Evolutionary conservation across 1,284 basidiomycete species (phyloP).

Genomic region (Tilletia caries): DNA sequence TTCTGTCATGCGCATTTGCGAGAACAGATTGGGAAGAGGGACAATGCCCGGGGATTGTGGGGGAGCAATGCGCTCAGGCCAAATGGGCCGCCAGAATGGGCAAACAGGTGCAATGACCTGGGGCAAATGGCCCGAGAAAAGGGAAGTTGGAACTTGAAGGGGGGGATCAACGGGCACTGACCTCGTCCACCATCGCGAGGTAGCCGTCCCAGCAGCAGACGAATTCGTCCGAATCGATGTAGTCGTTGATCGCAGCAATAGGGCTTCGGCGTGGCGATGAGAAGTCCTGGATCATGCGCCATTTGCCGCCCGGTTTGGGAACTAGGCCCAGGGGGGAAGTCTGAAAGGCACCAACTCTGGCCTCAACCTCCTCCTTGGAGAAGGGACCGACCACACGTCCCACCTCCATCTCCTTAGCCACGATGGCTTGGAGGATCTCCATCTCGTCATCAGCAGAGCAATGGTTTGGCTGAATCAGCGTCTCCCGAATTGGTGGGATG

Average conservation of each 20-base stretch:
- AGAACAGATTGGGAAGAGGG: no score
- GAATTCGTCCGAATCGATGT: conserved; percentile 2
- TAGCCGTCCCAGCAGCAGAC: neutral
- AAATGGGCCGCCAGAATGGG: no score
- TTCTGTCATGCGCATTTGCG: no score
- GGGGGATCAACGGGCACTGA: no score
- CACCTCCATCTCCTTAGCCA: neutral
- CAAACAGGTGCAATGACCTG: no score
- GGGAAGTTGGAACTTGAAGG: no score
- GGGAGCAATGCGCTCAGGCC: no score
- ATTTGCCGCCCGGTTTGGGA: neutral
- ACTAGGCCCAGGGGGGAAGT: neutral
- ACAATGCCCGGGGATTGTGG: no score
- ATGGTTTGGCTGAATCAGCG: neutral
- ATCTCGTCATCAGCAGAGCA: neutral
- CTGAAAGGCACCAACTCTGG: neutral
- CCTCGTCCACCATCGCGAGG: neutral
- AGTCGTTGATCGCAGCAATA: neutral
- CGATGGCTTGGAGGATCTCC: neutral
- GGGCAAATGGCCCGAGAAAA: no score
- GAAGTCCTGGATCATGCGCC: conserved; percentile 3
- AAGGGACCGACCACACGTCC: neutral
- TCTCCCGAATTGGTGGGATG: neutral
- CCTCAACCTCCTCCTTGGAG: neutral
- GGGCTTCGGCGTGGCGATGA: neutral